A percentile compares a stretch with the other conserved stretches of the same genome.
Conservation (phyloP, 176 grass and related monocot genomes). For the Zea mays region DNA sequence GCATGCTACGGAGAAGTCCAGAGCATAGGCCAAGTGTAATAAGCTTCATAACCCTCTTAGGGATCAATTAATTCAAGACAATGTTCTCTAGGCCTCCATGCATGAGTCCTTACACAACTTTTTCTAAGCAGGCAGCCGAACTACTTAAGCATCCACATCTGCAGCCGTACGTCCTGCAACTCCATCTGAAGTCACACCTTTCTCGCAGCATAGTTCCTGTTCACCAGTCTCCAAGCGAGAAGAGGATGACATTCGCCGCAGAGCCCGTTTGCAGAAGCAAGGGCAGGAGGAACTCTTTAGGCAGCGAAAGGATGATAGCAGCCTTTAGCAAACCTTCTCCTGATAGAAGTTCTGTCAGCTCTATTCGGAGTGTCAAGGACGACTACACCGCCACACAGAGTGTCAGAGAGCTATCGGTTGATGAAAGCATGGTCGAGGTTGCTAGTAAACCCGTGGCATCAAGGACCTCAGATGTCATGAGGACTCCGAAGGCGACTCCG, state of each 20-base stretch:
- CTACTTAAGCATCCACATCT: conserved; percentile 77
- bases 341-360: conserved; percentile 40
- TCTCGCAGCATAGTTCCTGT: conserved; percentile 36
- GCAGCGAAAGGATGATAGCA: conserved; percentile 56
- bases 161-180: conserved; percentile 68
- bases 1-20: conserved; percentile 77
- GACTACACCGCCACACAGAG: conserved; percentile 35
- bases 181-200: conserved; percentile 68
- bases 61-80: neutral
- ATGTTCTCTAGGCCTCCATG: neutral
- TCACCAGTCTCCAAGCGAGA: conserved; percentile 36
- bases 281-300: conserved; percentile 53
- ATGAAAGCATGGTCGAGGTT: conserved; percentile 40
- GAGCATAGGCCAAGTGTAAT: conserved; percentile 87
- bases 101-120: conserved; percentile 26
- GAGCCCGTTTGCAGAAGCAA: conserved; percentile 46
- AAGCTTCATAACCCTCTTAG: conserved; percentile 15
- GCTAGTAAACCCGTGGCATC: conserved; percentile 40
- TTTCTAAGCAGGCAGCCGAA: conserved; percentile 59
- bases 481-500: conserved; percentile 38
- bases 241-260: conserved; percentile 49
- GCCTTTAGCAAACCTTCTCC: conserved; percentile 43
- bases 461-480: conserved; percentile 36
- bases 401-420: conserved; percentile 28
- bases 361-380: conserved; percentile 42